Conservation (phyloP, 2,329 filamentous ascomycete species). For the Lachnellula suecica region DNA sequence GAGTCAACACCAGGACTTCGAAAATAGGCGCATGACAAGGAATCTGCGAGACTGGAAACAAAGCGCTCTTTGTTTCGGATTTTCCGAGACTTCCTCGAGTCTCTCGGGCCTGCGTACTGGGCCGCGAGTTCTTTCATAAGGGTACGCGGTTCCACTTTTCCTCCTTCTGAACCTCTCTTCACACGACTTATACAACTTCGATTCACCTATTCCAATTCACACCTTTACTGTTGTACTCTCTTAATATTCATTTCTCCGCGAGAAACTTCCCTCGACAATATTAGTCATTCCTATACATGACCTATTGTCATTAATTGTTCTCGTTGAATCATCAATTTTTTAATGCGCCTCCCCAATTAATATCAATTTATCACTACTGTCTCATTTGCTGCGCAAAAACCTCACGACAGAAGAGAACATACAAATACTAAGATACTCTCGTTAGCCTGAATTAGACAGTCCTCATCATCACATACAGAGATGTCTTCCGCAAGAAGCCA, state of each 20-base stretch:
- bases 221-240: constrained; percentile 20
- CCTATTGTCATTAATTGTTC: constrained; percentile 13
- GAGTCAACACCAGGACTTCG: constrained; percentile 17
- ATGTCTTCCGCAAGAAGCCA: constrained; percentile 32
- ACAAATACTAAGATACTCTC: constrained; percentile 32
- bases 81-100: constrained; percentile 13
- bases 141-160: constrained; percentile 20
- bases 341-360: constrained; percentile 2
- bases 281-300: constrained; percentile 15
- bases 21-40: constrained; percentile 15
- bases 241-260: constrained; percentile 18
- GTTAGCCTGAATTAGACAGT: constrained; percentile 30
- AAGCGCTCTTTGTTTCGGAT: constrained; percentile 24
- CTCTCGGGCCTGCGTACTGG: constrained; percentile 11
- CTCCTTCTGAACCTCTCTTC: no score
- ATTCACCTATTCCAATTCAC: constrained; percentile 16
- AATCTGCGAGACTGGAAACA: constrained; percentile 25
- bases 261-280: constrained; percentile 13
- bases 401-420: constrained; percentile 13
- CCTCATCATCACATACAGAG: constrained; percentile 31
- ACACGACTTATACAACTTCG: constrained; percentile 2
- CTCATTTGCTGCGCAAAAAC: constrained; percentile 1
- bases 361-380: constrained; percentile 2
- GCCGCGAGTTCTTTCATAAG: constrained; percentile 19
- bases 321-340: constrained; percentile 1